Evolutionary conservation across 208 protist genomes (phyloP).

Genomic region (Novymonas esmeraldas): DNA sequence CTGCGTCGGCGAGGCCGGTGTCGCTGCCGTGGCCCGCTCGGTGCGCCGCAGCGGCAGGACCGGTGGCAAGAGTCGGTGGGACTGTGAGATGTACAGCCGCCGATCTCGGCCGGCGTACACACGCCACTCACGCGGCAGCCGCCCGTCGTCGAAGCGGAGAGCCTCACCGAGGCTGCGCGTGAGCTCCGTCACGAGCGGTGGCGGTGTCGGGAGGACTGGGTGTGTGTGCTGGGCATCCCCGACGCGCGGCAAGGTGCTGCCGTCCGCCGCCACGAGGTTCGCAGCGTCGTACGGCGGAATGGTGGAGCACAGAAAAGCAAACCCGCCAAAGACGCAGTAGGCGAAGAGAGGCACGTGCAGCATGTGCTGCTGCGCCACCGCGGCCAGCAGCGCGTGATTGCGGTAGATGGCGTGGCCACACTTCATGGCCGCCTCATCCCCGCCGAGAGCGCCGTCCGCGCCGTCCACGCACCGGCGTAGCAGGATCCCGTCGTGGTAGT

Average conservation of each 20-base stretch:
- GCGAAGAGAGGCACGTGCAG: constrained; percentile 59
- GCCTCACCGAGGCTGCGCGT: constrained; percentile 33
- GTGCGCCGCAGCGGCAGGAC: constrained; percentile 19
- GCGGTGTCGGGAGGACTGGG: not conserved
- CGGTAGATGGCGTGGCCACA: constrained; percentile 23
- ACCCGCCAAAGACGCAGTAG: constrained; percentile 59
- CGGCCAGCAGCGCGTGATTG: constrained; percentile 39
- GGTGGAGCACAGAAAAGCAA: constrained; percentile 50
- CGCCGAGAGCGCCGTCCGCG: constrained; percentile 39
- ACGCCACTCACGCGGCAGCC: constrained; percentile 33
- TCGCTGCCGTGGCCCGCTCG: not conserved
- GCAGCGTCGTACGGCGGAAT: constrained; percentile 53
- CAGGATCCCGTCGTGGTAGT: constrained; percentile 49
- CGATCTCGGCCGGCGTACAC: constrained; percentile 44
- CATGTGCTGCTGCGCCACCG: constrained; percentile 46
- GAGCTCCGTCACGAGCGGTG: constrained; percentile 32
- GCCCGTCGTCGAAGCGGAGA: constrained; percentile 40
- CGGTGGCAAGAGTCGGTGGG: constrained; percentile 52
- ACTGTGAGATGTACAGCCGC: constrained; percentile 70
- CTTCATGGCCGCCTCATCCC: constrained; percentile 48
- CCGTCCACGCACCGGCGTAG: constrained; percentile 59
- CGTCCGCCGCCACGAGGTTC: constrained; percentile 14
- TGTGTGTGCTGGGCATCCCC: not conserved
- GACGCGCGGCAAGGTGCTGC: not conserved
- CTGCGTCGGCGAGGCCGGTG: not conserved